Percentiles rank a stretch among this genome's conserved stretches.
Conservation (phyloP, 768 basidiomycete genomes). For the Sarcomyxa edulis region DNA sequence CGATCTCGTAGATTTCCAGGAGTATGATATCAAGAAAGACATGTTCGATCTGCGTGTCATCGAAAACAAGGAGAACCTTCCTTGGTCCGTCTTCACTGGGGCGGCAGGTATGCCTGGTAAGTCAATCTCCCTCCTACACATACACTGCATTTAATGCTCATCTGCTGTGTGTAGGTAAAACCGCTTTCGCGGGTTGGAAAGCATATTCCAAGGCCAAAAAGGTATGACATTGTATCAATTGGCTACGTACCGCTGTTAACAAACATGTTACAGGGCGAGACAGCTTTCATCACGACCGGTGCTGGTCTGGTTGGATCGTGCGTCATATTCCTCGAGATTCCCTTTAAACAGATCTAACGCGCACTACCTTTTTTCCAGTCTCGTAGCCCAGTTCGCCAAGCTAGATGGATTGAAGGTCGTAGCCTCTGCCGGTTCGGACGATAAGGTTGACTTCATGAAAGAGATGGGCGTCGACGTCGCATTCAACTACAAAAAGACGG, state of each 20-base stretch:
- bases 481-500: constrained; percentile 59
- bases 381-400: constrained; percentile 34
- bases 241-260: not conserved
- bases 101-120: constrained; percentile 26
- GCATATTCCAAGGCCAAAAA: constrained; percentile 22
- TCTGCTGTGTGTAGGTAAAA: constrained; percentile 21
- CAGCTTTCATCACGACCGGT: constrained; percentile 21
- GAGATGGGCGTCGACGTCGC: constrained; percentile 51
- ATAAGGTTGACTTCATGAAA: constrained; percentile 51
- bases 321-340: not conserved
- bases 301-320: constrained; percentile 26
- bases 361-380: constrained; percentile 7
- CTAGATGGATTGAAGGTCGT: constrained; percentile 46
- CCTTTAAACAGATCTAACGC: too few relatives aligned
- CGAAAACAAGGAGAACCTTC: constrained; percentile 31
- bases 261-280: constrained; percentile 14
- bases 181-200: constrained; percentile 26
- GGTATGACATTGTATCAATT: constrained; percentile 15
- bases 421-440: constrained; percentile 55
- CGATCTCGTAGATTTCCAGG: constrained; percentile 6
- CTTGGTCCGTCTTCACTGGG: constrained; percentile 35
- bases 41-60: constrained; percentile 15
- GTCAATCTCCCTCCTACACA: constrained; percentile 3
- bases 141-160: constrained; percentile 6
- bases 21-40: constrained; percentile 23